A percentile compares a stretch with the other conserved stretches of the same genome.
Evolutionary conservation across 129 eudicot genomes (phyloP).

Genomic region (Dittrichia graveolens): DNA sequence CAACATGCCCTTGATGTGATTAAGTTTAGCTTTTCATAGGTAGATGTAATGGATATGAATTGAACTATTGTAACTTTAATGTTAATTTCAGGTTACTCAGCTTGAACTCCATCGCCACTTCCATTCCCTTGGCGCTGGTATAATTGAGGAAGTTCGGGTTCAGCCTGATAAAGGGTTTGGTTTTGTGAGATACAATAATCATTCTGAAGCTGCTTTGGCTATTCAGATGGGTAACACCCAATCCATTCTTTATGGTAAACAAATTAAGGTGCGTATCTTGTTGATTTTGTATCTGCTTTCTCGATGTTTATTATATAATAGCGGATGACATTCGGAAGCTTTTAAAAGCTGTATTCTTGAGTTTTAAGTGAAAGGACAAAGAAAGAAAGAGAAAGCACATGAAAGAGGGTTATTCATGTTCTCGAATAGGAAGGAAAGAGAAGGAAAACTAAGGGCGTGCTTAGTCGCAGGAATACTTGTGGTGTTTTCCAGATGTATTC

Average conservation of each 20-base stretch:
- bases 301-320: background rate
- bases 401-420: too few relatives aligned
- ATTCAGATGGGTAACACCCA: slow-evolving; percentile 87
- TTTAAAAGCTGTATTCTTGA: background rate
- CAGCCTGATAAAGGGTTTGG: slow-evolving; percentile 99
- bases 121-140: slow-evolving; percentile 87
- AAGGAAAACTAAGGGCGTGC: too few relatives aligned
- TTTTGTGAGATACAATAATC: slow-evolving; percentile 91
- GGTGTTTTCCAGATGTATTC: too few relatives aligned
- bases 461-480: too few relatives aligned
- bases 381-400: too few relatives aligned
- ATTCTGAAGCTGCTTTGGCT: slow-evolving; percentile 86
- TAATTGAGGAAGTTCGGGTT: slow-evolving; percentile 88
- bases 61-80: background rate
- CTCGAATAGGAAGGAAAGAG: too few relatives aligned
- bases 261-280: slow-evolving; percentile 60
- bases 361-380: too few relatives aligned
- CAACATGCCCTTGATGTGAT: background rate
- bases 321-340: background rate
- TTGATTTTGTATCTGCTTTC: background rate
- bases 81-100: slow-evolving; percentile 65
- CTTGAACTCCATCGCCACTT: slow-evolving; percentile 94
- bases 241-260: slow-evolving; percentile 70
- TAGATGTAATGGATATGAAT: slow-evolving; percentile 9
- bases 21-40: background rate